Evolutionary conservation across 768 basidiomycete genomes (phyloP).

Genomic region (Rhodotorula paludigena): DNA sequence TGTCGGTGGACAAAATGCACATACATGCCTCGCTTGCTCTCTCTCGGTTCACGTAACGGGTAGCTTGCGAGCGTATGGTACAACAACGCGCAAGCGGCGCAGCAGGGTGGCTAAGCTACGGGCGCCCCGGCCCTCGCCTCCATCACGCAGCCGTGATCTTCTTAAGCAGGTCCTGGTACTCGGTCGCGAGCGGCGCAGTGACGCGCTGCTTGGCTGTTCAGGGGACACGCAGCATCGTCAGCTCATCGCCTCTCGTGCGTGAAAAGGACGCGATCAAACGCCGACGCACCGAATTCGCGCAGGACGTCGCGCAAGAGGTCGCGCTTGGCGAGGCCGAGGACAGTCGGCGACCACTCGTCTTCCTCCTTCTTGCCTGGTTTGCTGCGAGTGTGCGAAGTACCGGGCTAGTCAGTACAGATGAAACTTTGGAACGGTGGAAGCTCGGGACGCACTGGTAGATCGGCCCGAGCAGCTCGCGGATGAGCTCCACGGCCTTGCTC

Average conservation of each 20-base stretch:
- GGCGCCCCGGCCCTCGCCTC: background rate
- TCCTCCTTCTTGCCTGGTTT: slow-evolving; percentile 60
- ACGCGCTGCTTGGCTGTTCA: slow-evolving; percentile 71
- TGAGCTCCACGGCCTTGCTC: slow-evolving; percentile 82
- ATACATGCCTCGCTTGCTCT: too few species aligned
- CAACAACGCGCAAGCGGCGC: too few species aligned
- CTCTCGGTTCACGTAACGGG: too few species aligned
- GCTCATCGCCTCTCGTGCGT: background rate
- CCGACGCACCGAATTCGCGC: slow-evolving; percentile 53
- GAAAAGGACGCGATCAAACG: background rate
- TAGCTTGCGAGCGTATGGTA: too few species aligned
- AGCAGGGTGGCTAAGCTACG: too few species aligned
- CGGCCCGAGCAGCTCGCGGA: slow-evolving; percentile 84
- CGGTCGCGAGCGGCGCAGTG: slow-evolving; percentile 64
- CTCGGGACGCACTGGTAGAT: slow-evolving; percentile 76
- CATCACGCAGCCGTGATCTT: slow-evolving; percentile 17
- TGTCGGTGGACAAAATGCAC: too few species aligned
- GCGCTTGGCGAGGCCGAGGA: slow-evolving; percentile 69
- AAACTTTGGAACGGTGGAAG: background rate
- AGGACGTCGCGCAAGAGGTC: slow-evolving; percentile 79
- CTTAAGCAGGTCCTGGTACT: slow-evolving; percentile 71
- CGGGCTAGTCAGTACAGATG: background rate
- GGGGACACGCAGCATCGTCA: background rate
- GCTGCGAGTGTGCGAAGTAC: slow-evolving; percentile 49
- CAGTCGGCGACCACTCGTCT: slow-evolving; percentile 61